phyloP scores from a whole-genome alignment of 2,329 filamentous ascomycete species.

The Rhynchosporium secalis region DNA sequence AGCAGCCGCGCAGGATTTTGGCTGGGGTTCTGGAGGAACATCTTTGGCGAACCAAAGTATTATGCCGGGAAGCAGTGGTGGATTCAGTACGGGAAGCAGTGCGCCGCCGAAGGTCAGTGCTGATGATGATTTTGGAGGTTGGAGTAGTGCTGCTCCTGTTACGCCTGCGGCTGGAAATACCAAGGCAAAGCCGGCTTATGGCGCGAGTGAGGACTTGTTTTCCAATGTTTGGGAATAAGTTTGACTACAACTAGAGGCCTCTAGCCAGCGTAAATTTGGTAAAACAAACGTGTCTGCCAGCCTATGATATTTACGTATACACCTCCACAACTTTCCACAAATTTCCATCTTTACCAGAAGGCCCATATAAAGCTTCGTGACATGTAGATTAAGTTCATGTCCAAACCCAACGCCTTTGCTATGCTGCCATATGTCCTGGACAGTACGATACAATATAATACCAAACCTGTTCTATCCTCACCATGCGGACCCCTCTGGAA shows the following conservation, averaged over 20 bases:
- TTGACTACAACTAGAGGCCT: slow-evolving; percentile 10
- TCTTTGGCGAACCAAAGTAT: slow-evolving; percentile 61
- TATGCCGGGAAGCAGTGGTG: slow-evolving; percentile 62
- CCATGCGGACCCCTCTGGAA: slow-evolving; percentile 1
- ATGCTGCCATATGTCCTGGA: slow-evolving; percentile 35
- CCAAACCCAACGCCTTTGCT: slow-evolving; percentile 36
- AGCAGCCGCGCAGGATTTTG: slow-evolving; percentile 59
- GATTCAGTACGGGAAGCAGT: slow-evolving; percentile 53
- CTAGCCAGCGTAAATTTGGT: not conserved
- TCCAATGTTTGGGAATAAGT: slow-evolving; percentile 87
- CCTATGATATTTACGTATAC: slow-evolving; percentile 1
- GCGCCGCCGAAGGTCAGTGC: slow-evolving; percentile 69
- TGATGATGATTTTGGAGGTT: slow-evolving; percentile 95
- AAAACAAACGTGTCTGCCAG: slow-evolving; percentile 12
- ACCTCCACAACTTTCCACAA: not conserved
- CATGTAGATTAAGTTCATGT: slow-evolving; percentile 5
- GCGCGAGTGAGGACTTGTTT: slow-evolving; percentile 81
- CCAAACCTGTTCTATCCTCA: not conserved
- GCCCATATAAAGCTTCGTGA: not conserved
- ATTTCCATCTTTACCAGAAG: no score
- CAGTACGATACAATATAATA: slow-evolving; percentile 32
- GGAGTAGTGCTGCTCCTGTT: slow-evolving; percentile 72
- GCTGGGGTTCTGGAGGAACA: slow-evolving; percentile 51
- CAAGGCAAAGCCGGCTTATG: slow-evolving; percentile 58
- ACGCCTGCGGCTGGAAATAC: slow-evolving; percentile 46